Base-by-base conservation (phyloP, 2,329 filamentous ascomycete species). In the Triangularia verruculosa region DNA sequence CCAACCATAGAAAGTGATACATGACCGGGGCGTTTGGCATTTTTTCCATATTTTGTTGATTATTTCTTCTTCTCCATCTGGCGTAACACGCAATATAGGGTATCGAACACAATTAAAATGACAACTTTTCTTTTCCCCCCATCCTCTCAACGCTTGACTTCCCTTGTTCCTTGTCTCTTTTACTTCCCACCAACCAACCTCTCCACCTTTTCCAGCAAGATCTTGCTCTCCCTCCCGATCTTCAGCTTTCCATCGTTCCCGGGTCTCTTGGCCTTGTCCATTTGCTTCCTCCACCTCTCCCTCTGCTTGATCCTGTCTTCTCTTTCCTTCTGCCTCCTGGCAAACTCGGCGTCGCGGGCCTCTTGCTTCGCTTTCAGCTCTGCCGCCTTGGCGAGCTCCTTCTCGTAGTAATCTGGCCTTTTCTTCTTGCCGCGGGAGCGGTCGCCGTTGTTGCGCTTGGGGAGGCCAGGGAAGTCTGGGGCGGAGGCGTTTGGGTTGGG, bases 141-240 rank as follows among this genome's bases (percentile, higher is more conserved):
- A 27, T 22, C 9, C 32, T 15, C 2, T 24, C 51, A 12, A 22
- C 25, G 3, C 53, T 28, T n/a, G 25, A 34, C 47, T 1, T 24
- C 20, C 55, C 12, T 17, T 47, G 15, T 54, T 17, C 11, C 20
- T 12, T 28, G 8, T 13, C n/a, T 28, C 43, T 59, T 12, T 55
- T 54, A 34, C 43, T 56, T 61, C 56, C 34, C 68, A 27, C 78
- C 73, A 2, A 95, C 84, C 76, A 96, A 80, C 73, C 82, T 87
- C 80, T 89, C 89, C 32, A 94, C 89, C 77, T 89, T 91, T 72
- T 92, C 89, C 62, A 97, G 78, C 70, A 97, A 71, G 39, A 94
- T 82, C 32, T 83, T 84, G 70, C 92, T 93, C 80, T 96, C 92
- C 65, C 91, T 83, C 1, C 93, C 93, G 56, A 97, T 76, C 78